Evolutionary conservation across 768 basidiomycete species (phyloP), one percentile per base, ranked within the genome.

Genomic region (Mycena pura): DNA sequence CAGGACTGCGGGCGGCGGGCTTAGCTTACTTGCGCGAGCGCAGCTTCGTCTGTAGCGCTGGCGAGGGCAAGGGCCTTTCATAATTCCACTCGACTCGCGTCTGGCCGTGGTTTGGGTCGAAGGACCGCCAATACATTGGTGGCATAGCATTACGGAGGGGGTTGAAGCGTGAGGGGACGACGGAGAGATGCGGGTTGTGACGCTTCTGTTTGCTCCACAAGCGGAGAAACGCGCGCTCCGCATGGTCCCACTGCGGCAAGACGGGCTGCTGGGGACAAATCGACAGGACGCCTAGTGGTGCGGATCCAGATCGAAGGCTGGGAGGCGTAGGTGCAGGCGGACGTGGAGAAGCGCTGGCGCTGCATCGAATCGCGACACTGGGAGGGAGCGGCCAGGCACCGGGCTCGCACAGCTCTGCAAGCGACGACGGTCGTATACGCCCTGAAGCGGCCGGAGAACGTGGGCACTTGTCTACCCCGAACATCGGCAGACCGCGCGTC

Each of bases 81-180:
- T 50, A 55, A 17, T 66, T 66, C 64, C 64, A 62, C 21, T 46
- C 32, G 38, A 45, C 36, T 29, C 49, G n/a, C n/a, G n/a, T 61
- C 21, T 9, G 22, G 9, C 13, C 15, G 21, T 32, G 38, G 8
- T 14, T 43, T 13, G 34, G 15, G 22, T 21, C 8, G 43, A 65
- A 9, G 36, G 50, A 43, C 25, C 57, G 45, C 60, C 54, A 61
- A 43, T 54, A 54, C 21, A 49, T 28, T 3, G 57, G 55, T 10
- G 64, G 64, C 60, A 62, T 62, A 5, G 27, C 7, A 0, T 47
- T 48, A 25, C 60, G 56, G 15, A 62, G 53, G 25, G 64, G 64
- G 31, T 62, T 58, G 34, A 62, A 27, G 14, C 38, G 47, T 19
- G 64, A 66, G 28, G 56, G 28, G 5, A 66, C 41, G 47, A 66